These are phyloP conservation scores for Oldenlandia corymbosa DNA, from an alignment of 257 asterid genomes.

Conservation along the genomic window DNA sequence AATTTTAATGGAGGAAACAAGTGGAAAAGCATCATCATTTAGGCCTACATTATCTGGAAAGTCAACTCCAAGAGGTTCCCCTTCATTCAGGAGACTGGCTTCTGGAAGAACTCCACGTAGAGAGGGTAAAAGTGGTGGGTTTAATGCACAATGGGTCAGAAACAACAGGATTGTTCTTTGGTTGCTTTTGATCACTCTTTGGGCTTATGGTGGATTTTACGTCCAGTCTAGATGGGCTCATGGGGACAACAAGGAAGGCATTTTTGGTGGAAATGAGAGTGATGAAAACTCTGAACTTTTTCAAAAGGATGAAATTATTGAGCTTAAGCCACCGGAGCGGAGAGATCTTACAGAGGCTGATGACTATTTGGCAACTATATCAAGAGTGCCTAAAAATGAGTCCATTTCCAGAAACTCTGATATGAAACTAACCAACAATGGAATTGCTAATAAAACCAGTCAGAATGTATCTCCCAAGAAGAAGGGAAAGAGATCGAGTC, in stretches of 20 bases:
- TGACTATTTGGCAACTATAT: conserved; percentile 32
- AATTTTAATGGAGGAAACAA: conserved; percentile 69
- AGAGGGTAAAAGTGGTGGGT: conserved; percentile 39
- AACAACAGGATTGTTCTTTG: conserved; percentile 79
- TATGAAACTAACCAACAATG: conserved; percentile 39
- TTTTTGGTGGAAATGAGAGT: conserved; percentile 74
- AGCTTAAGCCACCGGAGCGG: conserved; percentile 25
- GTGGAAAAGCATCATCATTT: conserved; percentile 54
- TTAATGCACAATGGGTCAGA: conserved; percentile 48
- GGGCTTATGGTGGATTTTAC: conserved; percentile 93
- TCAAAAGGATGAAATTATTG: conserved; percentile 29
- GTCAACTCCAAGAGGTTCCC: conserved; percentile 78
- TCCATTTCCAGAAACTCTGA: conserved; percentile 31
- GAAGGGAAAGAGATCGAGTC: conserved; percentile 44
- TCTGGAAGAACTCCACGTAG: conserved; percentile 63
- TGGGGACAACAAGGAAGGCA: conserved; percentile 88
- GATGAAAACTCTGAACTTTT: conserved; percentile 30
- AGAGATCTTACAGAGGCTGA: conserved; percentile 47
- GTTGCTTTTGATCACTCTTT: conserved; percentile 92
- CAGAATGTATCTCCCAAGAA: conserved; percentile 35
- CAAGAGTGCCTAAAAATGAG: conserved; percentile 21
- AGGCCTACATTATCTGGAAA: conserved; percentile 50
- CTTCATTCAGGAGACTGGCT: conserved; percentile 60
- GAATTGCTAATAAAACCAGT: conserved; percentile 20
- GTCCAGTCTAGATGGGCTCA: conserved; percentile 98